Base-by-base conservation (phyloP, 192 early-diverging fungal species). In the Coemansia sp. region DNA sequence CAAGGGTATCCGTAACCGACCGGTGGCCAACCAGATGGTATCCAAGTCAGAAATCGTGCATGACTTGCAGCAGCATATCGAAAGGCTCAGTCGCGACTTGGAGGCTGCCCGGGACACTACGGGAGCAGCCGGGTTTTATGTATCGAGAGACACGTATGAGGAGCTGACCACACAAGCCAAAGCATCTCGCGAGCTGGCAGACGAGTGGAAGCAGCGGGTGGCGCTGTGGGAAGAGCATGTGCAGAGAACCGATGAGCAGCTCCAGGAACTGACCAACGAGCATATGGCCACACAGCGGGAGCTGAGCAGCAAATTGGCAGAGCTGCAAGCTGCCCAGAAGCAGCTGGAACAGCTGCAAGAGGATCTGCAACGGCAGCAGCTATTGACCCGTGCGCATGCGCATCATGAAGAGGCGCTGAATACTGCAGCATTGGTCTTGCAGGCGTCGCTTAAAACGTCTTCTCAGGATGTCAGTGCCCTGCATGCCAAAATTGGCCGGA, bases 21-120 rank as follows among this genome's bases (percentile, higher is more conserved):
- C 89, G 3, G 84, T 84, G 57, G 79, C 86, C 33, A 91, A 91
- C 65, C 79, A 84, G 68, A 83, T 80, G 48, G 87, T 96, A 71
- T 90, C 87, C 7, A 92, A 89, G 61, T 85, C 83, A n/a, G 85
- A 84, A 1, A 81, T 94, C 19, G 80, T 97, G 28, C 82, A 87
- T 39, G 91, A 93, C 31, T 90, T 93, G 72, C 81, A 85, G 41
- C 51, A 68, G 26, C 81, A 91, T 49, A 93, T 96, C 40, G 90
- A 93, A 47, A 79, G 87, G 26, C 81, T 96, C 6, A 84, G 86
- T 57, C 62, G 78, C 3, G 93, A 96, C 48, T 65, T 98, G 53
- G 72, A 80, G 46, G 91, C 90, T 0, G 79, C 91, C 0, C 84
- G 93, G 12, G 90, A 94, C 6, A 89, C 87, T 51, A 87, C 86